Conservation (phyloP, 225 moss, liverwort and hornwort species). For the Thuidium tamariscinum region DNA sequence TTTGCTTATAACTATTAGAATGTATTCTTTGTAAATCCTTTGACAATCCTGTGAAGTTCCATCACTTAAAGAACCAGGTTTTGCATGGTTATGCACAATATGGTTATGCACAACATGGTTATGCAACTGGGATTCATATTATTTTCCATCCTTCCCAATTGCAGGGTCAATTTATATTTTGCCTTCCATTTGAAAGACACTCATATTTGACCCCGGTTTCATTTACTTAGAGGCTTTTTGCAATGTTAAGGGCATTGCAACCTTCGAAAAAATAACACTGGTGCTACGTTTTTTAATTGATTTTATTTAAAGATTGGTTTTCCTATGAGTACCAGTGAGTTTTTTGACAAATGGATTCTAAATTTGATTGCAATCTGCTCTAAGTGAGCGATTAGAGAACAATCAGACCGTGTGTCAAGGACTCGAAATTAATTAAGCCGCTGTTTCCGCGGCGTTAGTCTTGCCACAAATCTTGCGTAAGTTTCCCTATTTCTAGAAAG, state of each 20-base stretch:
- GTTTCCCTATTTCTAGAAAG: not conserved
- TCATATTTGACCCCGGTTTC: not conserved
- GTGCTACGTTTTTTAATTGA: fast-evolving
- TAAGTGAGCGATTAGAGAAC: not conserved
- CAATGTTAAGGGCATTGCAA: no score
- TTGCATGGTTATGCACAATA: fast-evolving
- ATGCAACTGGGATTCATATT: not conserved
- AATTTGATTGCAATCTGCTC: no score
- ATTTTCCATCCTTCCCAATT: not conserved
- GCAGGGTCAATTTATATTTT: not conserved
- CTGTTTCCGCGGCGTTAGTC: not conserved
- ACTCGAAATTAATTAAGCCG: no score
- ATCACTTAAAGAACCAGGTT: fast-evolving
- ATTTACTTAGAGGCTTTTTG: no score
- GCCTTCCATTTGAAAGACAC: not conserved
- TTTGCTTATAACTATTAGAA: fast-evolving
- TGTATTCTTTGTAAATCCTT: not conserved
- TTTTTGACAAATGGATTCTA: not conserved
- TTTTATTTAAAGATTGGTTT: not conserved
- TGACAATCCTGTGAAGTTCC: not conserved
- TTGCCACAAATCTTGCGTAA: not conserved
- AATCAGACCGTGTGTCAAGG: not conserved
- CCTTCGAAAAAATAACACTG: not conserved
- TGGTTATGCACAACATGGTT: not conserved
- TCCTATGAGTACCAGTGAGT: no score